Base-by-base conservation (phyloP, 2,329 filamentous ascomycete species). In the Dothistroma septosporum region DNA sequence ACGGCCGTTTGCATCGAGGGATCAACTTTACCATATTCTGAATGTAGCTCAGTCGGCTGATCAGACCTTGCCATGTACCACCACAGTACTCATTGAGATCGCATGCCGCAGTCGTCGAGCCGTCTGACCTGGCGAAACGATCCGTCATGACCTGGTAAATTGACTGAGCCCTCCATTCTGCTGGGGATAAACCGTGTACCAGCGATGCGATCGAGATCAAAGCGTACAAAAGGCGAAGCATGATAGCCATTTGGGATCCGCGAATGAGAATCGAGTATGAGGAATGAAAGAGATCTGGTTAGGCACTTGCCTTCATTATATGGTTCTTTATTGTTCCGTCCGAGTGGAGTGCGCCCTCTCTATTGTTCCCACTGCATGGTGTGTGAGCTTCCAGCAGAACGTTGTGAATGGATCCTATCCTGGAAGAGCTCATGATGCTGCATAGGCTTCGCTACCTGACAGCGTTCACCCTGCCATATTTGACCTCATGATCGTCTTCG, bases 101-200 rank as follows among this genome's bases (percentile, higher is more conserved):
- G 66, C 81, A 83, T 1, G 74, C 61, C 22, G 71, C 74, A n/a
- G 79, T 78, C 8, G 74, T 76, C 4, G 75, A 77, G 22, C 78
- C 80, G 63, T 77, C 74, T 2, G 73, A 77, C 9, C 78, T 78
- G 4, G 82, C 83, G 61, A 83, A 79, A 1, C 84, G 80, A 67
- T 85, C 83, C 3, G 83, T 84, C 66, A 86, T 72, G 41, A 81
- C 78, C 73, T 85, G 83, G 70, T 86, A 86, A 58, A 85, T 84
- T 49, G 80, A 83, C 58, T 80, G 79, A 28, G 77, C 75, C 68
- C 81, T 82, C 57, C 60, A 62, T 62, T 62, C 35, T 49, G 57
- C 57, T 33, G 58, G 58, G 5, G 41, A n/a, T 9, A 44, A n/a
- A 19, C 12, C 41, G 41, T 44, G 16, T 44, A 44, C 41, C 41